Evolutionary conservation across 768 basidiomycete species (phyloP), one percentile per base, ranked within the genome.

Genomic region (Lepiota brunneoincarnata): DNA sequence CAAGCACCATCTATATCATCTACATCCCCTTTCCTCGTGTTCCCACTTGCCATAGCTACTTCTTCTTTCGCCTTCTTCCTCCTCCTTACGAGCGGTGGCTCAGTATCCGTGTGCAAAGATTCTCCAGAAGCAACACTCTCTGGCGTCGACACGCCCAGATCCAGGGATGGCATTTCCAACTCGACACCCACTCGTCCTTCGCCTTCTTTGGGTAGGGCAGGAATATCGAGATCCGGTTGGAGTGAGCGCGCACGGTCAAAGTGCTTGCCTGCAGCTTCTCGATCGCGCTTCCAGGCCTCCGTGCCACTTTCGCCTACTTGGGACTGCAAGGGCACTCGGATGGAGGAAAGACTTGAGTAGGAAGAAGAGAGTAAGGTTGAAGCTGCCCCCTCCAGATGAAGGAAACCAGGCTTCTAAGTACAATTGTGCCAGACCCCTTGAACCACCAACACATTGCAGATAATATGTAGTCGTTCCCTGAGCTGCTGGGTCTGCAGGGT

Each of bases 361-460:
- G 89, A 88, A 2, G 87, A 81, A 4, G 86, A 77, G 26, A 91
- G 78, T 26, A 91, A 75, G n/a, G 75, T 73, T 0, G 84, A 78
- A 15, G 90, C 89, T 12, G 87, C 80, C 6, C 90, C 90, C 66
- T 92, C 90, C n/a, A 91, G 75, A 63, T 91, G 82, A 26, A 92
- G 79, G 23, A 91, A 74, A 2, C 90, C 90, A 4, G n/a, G 87
- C 86, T 66, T 90, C 87, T 5, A 89, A 71, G 67, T 89, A 91
- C 7, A 92, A 80, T 54, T 83, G 85, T 1, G 87, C 89, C 2
- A 91, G 73, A 0, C 86, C 86, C 15, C 66, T 64, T n/a, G 75
- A 61, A 28, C 89, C 87, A 20, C 90, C 90, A 6, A 92, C 69
- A 47, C 80, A 81, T 40, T 83, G 78, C 35, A 84, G 60, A 62